phyloP scores from a whole-genome alignment of 2,329 filamentous ascomycete genomes.

The Pezicula carpinea region DNA sequence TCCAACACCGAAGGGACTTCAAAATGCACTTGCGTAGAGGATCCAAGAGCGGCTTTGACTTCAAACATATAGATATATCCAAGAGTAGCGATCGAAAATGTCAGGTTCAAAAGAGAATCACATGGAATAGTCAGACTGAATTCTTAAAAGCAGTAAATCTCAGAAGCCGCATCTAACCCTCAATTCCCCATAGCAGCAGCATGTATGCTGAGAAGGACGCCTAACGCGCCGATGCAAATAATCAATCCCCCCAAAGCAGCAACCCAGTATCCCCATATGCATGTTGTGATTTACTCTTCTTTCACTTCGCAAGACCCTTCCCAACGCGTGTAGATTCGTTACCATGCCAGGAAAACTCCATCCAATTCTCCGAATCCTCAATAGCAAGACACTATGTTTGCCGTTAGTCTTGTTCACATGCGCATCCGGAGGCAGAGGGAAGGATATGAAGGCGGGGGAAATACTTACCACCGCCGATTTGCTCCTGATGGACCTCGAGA shows the following conservation, averaged over 20 bases:
- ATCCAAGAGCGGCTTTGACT: no score
- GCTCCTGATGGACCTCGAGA: constrained; percentile 95
- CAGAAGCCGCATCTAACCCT: constrained; percentile 10
- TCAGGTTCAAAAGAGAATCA: neutral
- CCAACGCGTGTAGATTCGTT: no score
- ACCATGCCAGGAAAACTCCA: neutral
- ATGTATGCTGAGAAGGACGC: constrained; percentile 22
- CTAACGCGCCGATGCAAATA: constrained; percentile 23
- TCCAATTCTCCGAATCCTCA: constrained; percentile 3
- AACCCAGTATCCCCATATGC: constrained; percentile 16
- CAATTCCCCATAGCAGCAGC: constrained; percentile 12
- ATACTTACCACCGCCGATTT: constrained; percentile 68
- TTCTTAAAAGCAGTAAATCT: constrained; percentile 9
- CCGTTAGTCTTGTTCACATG: no score
- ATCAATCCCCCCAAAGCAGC: constrained; percentile 9
- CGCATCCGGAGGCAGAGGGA: no score
- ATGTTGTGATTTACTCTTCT: constrained; percentile 3
- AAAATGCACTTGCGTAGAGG: no score
- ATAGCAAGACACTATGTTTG: no score
- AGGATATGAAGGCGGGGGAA: no score
- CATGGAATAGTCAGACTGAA: constrained; percentile 7
- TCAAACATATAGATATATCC: no score
- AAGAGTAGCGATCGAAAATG: no score
- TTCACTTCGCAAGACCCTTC: neutral
- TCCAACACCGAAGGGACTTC: no score